phyloP scores from a whole-genome alignment of 805 yeast species.

The Metschnikowia continentalis region DNA sequence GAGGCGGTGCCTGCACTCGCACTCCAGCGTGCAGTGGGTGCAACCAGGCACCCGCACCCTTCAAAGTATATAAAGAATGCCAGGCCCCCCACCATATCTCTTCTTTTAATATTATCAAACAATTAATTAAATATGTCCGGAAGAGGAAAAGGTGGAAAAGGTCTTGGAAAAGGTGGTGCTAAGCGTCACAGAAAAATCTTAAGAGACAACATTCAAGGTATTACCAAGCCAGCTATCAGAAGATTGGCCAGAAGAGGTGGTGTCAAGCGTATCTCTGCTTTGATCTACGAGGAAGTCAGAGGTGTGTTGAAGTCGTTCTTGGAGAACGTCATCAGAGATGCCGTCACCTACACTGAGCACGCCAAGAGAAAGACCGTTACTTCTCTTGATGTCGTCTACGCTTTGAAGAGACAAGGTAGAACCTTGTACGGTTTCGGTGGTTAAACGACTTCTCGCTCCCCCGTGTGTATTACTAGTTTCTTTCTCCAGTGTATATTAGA shows the following conservation, averaged over 20 bases:
- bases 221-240: conserved; percentile 99
- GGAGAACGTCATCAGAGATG: conserved; percentile 97
- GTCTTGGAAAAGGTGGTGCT: conserved; percentile 99
- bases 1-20: not conserved
- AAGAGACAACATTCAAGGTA: conserved; percentile 99
- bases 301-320: conserved; percentile 92
- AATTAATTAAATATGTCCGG: conserved; percentile 72
- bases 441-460: conserved; percentile 30
- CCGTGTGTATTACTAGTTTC: conserved; percentile 20
- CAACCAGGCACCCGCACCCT: conserved; percentile 8
- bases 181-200: conserved; percentile 99
- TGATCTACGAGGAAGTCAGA: conserved; percentile 98
- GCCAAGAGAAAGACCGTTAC: conserved; percentile 99
- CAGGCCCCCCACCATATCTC: conserved; percentile 7
- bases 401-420: conserved; percentile 99
- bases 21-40: conserved; percentile 8
- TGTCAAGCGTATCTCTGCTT: conserved; percentile 99
- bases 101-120: conserved; percentile 10
- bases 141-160: conserved; percentile 99
- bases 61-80: conserved; percentile 8
- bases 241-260: conserved; percentile 99
- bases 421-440: conserved; percentile 99
- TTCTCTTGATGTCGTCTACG: conserved; percentile 96
- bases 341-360: conserved; percentile 99
- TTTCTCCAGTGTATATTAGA: conserved; percentile 21